phyloP scores from a whole-genome alignment of 75 land plant genomes.

The Isoetes taiwanensis region DNA sequence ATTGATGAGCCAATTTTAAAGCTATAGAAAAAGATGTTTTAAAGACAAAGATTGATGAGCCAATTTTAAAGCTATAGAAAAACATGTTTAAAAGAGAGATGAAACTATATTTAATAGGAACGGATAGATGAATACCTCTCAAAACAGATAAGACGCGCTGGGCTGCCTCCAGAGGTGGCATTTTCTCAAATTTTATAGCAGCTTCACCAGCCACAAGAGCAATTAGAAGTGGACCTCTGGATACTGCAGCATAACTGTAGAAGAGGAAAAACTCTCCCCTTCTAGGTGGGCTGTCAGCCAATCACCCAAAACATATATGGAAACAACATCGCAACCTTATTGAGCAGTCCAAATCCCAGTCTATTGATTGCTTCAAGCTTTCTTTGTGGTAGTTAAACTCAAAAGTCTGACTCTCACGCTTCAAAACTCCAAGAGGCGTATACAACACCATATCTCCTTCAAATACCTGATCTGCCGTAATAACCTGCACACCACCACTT shows the following conservation, averaged over 20 bases:
- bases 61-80: no score
- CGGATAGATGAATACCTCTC: constrained; percentile 31
- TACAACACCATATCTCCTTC: no score
- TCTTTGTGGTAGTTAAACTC: constrained; percentile 48
- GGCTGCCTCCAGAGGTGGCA: constrained; percentile 32
- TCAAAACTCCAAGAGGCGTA: constrained; percentile 69
- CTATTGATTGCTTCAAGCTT: constrained; percentile 55
- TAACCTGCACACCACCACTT: no score
- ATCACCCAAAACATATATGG: constrained; percentile 58
- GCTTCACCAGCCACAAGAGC: constrained; percentile 78
- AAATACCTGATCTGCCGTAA: no score
- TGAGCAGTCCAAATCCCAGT: constrained; percentile 63
- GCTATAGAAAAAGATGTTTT: background rate
- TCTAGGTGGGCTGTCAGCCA: constrained; percentile 19
- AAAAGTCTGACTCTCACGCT: constrained; percentile 36
- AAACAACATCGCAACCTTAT: constrained; percentile 73
- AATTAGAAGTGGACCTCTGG: constrained; percentile 55
- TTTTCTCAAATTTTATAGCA: constrained; percentile 42
- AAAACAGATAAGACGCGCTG: constrained; percentile 45
- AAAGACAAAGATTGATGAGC: no score
- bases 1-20: background rate
- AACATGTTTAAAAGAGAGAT: no score
- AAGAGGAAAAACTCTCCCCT: constrained; percentile 66
- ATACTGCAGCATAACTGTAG: constrained; percentile 55
- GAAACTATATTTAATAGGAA: no score